phyloP scores from a whole-genome alignment of 129 eudicot species.

The Lonicera japonica region DNA sequence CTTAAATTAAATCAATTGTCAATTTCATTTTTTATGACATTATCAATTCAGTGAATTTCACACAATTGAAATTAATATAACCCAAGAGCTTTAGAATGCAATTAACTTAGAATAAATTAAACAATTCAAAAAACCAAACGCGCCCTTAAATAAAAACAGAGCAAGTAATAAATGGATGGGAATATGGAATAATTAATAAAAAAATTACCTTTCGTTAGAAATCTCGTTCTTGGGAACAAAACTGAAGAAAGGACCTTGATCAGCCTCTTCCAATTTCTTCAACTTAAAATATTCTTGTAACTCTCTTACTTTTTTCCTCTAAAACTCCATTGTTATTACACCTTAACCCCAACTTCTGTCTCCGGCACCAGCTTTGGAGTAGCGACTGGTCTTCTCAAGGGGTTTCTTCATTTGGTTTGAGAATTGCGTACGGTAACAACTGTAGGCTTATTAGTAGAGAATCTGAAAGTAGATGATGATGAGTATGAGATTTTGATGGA shows the following conservation, averaged over 20 bases:
- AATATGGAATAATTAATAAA: too few relatives aligned
- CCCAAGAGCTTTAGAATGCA: too few relatives aligned
- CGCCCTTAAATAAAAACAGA: too few relatives aligned
- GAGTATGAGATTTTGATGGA: slow-evolving; percentile 6
- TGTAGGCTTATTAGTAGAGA: slow-evolving; percentile 1
- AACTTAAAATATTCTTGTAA: slow-evolving; percentile 20
- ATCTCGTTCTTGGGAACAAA: slow-evolving; percentile 19
- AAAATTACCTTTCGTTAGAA: slow-evolving; percentile 14
- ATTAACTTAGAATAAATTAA: too few relatives aligned
- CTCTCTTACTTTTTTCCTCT: slow-evolving; percentile 22
- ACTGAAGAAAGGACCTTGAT: slow-evolving; percentile 20
- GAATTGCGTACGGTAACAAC: slow-evolving; percentile 6
- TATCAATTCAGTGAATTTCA: too few relatives aligned
- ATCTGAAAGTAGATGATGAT: slow-evolving; percentile 14
- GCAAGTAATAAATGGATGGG: too few relatives aligned
- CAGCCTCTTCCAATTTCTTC: slow-evolving; percentile 21
- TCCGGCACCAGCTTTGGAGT: background rate
- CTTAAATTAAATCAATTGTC: too few relatives aligned
- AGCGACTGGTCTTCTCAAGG: slow-evolving; percentile 13
- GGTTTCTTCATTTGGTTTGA: slow-evolving; percentile 14
- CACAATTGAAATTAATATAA: too few relatives aligned
- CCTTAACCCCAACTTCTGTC: slow-evolving; percentile 2
- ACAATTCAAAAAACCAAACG: too few relatives aligned
- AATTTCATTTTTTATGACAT: too few relatives aligned
- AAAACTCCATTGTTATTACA: slow-evolving; percentile 22